Conservation (phyloP, 768 basidiomycete species). For the Coprinopsis strossmayeri region DNA sequence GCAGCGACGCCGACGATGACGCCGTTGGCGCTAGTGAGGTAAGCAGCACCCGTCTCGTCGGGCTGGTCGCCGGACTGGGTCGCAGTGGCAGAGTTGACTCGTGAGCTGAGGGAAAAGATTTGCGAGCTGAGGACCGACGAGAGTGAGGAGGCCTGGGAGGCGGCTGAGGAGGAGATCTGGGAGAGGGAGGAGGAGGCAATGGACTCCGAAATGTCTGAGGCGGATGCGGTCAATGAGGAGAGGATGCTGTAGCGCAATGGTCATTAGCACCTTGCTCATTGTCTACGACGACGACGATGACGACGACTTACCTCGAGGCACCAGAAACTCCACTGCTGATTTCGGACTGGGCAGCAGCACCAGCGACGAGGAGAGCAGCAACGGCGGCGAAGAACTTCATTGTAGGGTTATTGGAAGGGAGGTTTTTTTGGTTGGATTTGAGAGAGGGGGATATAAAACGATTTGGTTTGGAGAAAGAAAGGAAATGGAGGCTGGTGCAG, state of each 20-base stretch:
- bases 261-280: not conserved
- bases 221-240: not conserved
- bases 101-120: not conserved
- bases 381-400: constrained; percentile 2
- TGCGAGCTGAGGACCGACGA: not conserved
- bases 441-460: not conserved
- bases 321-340: not conserved
- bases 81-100: not conserved
- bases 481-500: not conserved
- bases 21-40: not conserved
- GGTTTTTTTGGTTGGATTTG: not conserved
- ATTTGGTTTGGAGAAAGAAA: not conserved
- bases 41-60: not conserved
- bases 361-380: not conserved
- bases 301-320: not conserved
- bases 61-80: not conserved
- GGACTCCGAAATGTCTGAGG: not conserved
- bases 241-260: not conserved
- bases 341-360: not conserved
- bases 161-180: not conserved
- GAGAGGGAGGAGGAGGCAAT: not conserved
- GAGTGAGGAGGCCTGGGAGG: not conserved
- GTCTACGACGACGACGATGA: not conserved
- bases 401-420: not conserved
- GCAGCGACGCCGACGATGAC: constrained; percentile 1